phyloP scores from a whole-genome alignment of 139 green algal species.

The Ostreobium quekettii region DNA sequence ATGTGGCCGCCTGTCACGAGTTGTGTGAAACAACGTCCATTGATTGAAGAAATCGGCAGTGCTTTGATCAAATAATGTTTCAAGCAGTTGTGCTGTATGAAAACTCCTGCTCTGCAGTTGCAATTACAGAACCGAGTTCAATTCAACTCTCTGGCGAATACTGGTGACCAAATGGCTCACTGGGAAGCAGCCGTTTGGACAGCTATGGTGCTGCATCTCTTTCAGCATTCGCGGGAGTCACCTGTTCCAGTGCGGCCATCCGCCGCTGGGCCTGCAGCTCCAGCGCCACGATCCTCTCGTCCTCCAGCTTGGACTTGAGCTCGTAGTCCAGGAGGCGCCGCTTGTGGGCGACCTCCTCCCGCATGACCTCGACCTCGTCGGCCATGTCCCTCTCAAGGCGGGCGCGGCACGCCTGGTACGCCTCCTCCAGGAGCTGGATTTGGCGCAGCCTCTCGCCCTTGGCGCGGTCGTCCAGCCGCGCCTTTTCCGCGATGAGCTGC shows the following conservation, averaged over 20 bases:
- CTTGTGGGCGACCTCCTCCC: not conserved
- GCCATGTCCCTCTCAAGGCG: not conserved
- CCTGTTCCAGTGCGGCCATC: not conserved
- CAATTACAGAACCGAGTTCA: too few relatives aligned
- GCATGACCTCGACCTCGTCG: not conserved
- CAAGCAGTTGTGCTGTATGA: too few relatives aligned
- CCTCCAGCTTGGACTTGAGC: not conserved
- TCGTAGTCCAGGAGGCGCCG: not conserved
- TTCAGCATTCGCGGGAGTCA: not conserved
- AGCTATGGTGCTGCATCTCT: too few relatives aligned
- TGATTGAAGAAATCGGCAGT: too few relatives aligned
- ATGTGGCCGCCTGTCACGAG: too few relatives aligned
- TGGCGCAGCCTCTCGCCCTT: not conserved
- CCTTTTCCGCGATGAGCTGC: not conserved
- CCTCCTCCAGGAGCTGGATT: not conserved
- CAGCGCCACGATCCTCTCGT: not conserved
- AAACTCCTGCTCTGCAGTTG: too few relatives aligned
- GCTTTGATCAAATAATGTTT: too few relatives aligned
- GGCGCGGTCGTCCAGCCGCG: not conserved
- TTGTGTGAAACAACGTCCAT: too few relatives aligned
- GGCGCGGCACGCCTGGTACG: not conserved
- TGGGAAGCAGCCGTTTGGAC: too few relatives aligned
- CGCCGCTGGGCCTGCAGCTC: not conserved
- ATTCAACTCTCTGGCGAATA: too few relatives aligned
- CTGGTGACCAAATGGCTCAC: too few relatives aligned